Base-by-base conservation (phyloP, 345 rosid genomes). In the Arabis hirsuta region DNA sequence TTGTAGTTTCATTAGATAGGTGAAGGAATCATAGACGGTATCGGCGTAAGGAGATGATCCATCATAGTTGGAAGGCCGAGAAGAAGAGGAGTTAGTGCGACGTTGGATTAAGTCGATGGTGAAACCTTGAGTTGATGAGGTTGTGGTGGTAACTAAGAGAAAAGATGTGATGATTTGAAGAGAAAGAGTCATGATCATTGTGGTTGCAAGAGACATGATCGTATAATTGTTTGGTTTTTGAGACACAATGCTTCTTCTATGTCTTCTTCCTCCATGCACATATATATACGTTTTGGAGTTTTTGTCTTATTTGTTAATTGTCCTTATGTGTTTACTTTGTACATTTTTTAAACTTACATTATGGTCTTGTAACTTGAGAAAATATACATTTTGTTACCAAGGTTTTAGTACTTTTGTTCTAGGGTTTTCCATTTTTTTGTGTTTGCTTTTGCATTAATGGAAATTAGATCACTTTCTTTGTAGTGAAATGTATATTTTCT, bases 51-150 rank as follows among this genome's bases (percentile, higher is more conserved):
- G 78, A 9, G 72, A 72, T 46, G 62, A 22, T 52, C 60, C 66
- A 60, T 32, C 29, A 8, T 1, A 24, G 2, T 9, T 13, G 4
- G 65, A 73, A 1, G 4, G 13, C 38, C 32, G 41, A 20, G 4
- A 51, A 38, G 62, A 59, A 51, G 73, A 42, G 0, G 53, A 32
- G 32, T 67, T 67, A 1, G 48, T n/a, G 38, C 48, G 73, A 67
- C 55, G 62, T 2, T 60, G 55, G 55, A 43, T 22, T 9, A 74
- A 52, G 48, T 59, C 62, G 12, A 66, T 16, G 48, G 78, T 74
- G 78, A 74, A 74, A 11, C 78, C 68, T 1, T 38, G 73, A 5
- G 55, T 16, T 67, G 67, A 57, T 29, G 65, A 65, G 36, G 41
- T 39, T 7, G 42, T 59, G 39, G 55, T 2, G 19, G 55, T 29